Conservation (phyloP, 352 stramenopile genomes). For the Globisporangium spiculum region DNA sequence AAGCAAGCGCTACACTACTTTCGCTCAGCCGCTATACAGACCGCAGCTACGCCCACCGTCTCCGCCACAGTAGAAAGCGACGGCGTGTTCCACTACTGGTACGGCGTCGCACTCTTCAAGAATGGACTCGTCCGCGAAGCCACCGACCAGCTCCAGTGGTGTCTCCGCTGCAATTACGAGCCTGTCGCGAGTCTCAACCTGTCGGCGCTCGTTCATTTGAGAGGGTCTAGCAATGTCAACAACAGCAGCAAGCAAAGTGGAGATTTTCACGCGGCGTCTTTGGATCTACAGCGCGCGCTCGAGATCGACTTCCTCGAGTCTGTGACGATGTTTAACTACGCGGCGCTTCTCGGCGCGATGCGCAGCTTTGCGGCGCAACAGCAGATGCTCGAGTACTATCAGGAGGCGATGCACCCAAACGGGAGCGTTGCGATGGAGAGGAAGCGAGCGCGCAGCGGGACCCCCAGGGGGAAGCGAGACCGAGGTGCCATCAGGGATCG, state of each 20-base stretch:
- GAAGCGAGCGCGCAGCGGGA: constrained; percentile 14
- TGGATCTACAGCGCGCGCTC: constrained; percentile 51
- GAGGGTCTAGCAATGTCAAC: background rate
- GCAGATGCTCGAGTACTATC: constrained; percentile 56
- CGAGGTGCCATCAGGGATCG: background rate
- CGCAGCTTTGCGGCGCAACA: constrained; percentile 42
- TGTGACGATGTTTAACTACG: constrained; percentile 65
- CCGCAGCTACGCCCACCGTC: background rate
- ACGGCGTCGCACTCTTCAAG: constrained; percentile 41
- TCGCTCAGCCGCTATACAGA: constrained; percentile 5
- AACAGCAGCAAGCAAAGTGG: constrained; percentile 13
- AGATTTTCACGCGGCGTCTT: constrained; percentile 40
- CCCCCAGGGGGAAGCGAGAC: background rate
- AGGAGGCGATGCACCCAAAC: constrained; percentile 2
- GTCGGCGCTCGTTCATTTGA: constrained; percentile 39
- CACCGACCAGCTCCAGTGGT: constrained; percentile 32
- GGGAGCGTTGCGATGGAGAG: constrained; percentile 11
- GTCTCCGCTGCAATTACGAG: constrained; percentile 46
- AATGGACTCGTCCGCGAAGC: constrained; percentile 22
- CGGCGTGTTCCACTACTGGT: constrained; percentile 54
- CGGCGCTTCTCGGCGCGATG: constrained; percentile 53
- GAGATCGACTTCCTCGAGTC: constrained; percentile 52
- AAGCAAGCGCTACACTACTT: constrained; percentile 33
- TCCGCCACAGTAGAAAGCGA: background rate
- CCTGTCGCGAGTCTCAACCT: constrained; percentile 50